These are phyloP conservation scores for Plantago coronopus DNA, from an alignment of 305 asterid species.

Conservation along the genomic window DNA sequence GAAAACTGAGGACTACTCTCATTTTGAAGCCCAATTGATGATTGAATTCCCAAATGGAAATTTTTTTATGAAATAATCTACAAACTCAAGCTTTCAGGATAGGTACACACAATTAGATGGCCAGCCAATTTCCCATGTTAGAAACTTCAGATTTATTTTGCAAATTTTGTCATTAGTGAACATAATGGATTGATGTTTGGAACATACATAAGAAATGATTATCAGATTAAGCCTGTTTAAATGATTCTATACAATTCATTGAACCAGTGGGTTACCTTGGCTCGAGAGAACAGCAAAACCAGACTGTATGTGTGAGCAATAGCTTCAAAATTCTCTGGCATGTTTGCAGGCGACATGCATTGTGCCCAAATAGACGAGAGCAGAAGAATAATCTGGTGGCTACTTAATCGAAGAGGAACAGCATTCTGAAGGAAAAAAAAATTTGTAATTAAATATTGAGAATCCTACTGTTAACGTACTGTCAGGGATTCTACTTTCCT, in stretches of 20 bases:
- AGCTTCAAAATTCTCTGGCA: constrained; percentile 94
- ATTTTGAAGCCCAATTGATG: no score
- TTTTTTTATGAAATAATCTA: not conserved
- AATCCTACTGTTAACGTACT: not conserved
- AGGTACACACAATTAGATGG: not conserved
- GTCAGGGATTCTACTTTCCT: not conserved
- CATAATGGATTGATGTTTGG: no score
- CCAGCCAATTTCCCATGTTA: not conserved
- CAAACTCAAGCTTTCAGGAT: not conserved
- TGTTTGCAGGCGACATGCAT: constrained; percentile 70
- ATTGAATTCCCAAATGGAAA: no score
- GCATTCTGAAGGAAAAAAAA: constrained; percentile 51
- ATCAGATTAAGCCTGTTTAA: not conserved
- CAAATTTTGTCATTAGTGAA: not conserved
- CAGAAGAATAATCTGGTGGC: constrained; percentile 82
- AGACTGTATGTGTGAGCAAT: constrained; percentile 95
- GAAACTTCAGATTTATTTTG: not conserved
- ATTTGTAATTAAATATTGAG: not conserved
- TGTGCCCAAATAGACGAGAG: constrained; percentile 92
- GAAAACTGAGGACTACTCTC: not conserved
- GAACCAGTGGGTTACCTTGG: constrained; percentile 58
- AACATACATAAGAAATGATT: not conserved
- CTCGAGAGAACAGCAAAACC: constrained; percentile 80
- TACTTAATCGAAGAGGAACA: constrained; percentile 82
- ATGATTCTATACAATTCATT: not conserved